Percentiles rank a stretch among this genome's conserved stretches.
Conservation (phyloP, 1,139 yeast species). For the Geotrichum klebahnii region DNA sequence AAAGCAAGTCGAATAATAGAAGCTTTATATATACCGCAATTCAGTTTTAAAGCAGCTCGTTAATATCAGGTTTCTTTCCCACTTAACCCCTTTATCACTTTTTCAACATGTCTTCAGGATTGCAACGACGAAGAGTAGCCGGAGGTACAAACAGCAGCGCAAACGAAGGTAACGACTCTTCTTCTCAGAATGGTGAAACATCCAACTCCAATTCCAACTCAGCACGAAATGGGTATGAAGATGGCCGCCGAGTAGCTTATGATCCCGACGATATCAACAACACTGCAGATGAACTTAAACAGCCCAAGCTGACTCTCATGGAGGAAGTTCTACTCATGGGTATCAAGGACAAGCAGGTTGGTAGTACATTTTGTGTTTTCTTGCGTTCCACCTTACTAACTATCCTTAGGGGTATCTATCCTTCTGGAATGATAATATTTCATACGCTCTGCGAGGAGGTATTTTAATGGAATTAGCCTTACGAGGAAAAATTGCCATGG, state of each 20-base stretch:
- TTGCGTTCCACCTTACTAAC: not conserved
- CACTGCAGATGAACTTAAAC: conserved; percentile 46
- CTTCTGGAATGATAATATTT: conserved; percentile 96
- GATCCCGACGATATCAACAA: conserved; percentile 69
- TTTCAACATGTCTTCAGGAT: conserved; percentile 36
- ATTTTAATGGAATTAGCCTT: conserved; percentile 87
- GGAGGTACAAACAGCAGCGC: conserved; percentile 24
- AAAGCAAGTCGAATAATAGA: too few species aligned
- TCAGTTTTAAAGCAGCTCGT: too few species aligned
- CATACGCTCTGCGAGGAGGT: conserved; percentile 93
- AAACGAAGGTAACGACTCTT: conserved; percentile 3
- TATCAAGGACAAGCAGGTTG: conserved; percentile 73
- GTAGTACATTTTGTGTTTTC: conserved; percentile 7
- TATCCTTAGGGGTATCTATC: conserved; percentile 66
- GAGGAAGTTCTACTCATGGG: conserved; percentile 94
- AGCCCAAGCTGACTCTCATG: conserved; percentile 84
- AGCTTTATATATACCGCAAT: too few species aligned
- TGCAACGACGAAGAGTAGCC: conserved; percentile 49
- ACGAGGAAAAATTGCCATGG: conserved; percentile 81
- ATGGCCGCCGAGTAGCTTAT: conserved; percentile 67
- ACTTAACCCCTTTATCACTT: not conserved
- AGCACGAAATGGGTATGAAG: conserved; percentile 24
- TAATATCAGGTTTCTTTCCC: not conserved
- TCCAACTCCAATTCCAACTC: conserved; percentile 11
- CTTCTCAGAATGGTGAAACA: conserved; percentile 9